phyloP scores from a whole-genome alignment of 228 moss, liverwort and hornwort genomes.

The Sphagnum magellanicum region DNA sequence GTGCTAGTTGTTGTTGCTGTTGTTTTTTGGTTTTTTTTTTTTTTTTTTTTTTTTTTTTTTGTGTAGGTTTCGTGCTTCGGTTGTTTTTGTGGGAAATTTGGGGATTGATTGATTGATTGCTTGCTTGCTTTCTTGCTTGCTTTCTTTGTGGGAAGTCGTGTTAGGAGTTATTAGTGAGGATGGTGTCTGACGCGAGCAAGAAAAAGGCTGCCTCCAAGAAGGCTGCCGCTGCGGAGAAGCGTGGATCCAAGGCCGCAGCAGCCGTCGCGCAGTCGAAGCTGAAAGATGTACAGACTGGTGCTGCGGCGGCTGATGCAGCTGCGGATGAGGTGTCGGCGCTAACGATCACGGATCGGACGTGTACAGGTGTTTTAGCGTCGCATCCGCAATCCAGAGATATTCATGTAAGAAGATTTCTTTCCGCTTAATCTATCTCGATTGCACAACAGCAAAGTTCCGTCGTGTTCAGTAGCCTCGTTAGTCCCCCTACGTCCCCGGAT shows the following conservation, averaged over 20 bases:
- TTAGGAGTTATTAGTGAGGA: slow-evolving; percentile 7
- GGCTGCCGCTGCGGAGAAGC: slow-evolving; percentile 81
- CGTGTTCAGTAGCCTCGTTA: too few relatives aligned
- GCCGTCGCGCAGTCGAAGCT: slow-evolving; percentile 36
- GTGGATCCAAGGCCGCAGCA: slow-evolving; percentile 73
- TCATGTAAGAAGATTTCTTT: slow-evolving; percentile 35
- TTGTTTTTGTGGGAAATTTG: too few relatives aligned
- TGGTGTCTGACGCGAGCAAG: slow-evolving; percentile 97
- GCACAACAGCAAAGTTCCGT: too few relatives aligned
- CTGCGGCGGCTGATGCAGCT: slow-evolving; percentile 7
- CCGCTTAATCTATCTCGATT: too few relatives aligned
- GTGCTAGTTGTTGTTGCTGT: too few relatives aligned
- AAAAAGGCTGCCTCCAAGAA: slow-evolving; percentile 94
- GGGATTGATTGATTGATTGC: too few relatives aligned
- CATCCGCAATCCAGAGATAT: slow-evolving; percentile 84
- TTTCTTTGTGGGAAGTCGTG: too few relatives aligned
- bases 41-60: too few relatives aligned
- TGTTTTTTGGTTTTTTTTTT: too few relatives aligned
- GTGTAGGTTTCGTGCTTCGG: too few relatives aligned
- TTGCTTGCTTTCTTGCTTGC: too few relatives aligned
- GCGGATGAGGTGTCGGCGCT: slow-evolving; percentile 55
- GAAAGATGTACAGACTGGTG: slow-evolving; percentile 49
- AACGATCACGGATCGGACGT: slow-evolving; percentile 74
- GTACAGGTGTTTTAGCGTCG: slow-evolving; percentile 77
- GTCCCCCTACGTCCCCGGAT: too few relatives aligned